Evolutionary conservation across 805 yeast species (phyloP).

Genomic region (Candida peoriensis): DNA sequence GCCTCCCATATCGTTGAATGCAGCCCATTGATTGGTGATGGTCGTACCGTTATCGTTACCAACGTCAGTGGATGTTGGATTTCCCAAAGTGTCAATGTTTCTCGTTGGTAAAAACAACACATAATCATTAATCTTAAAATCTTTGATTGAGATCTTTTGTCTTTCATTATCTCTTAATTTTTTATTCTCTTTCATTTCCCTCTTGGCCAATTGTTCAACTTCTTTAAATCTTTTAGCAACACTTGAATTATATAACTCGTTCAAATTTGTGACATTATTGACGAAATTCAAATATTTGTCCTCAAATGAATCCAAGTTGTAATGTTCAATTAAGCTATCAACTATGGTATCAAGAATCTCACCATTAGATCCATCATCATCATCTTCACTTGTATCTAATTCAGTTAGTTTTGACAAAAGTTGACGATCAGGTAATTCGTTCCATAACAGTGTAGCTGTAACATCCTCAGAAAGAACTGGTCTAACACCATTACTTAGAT

Average conservation of each 20-base stretch:
- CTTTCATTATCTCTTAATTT: slow-evolving; percentile 41
- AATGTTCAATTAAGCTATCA: slow-evolving; percentile 14
- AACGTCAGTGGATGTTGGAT: background rate
- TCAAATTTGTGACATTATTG: slow-evolving; percentile 23
- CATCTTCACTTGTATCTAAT: slow-evolving; percentile 5
- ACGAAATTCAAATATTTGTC: slow-evolving; percentile 21
- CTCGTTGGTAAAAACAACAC: slow-evolving; percentile 80
- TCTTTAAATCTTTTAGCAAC: slow-evolving; percentile 78
- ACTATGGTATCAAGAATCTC: slow-evolving; percentile 15
- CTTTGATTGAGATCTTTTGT: slow-evolving; percentile 57
- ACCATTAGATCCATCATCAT: slow-evolving; percentile 4
- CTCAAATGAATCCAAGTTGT: slow-evolving; percentile 22
- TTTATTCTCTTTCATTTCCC: slow-evolving; percentile 68
- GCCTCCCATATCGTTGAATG: slow-evolving; percentile 78
- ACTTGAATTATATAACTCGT: slow-evolving; percentile 30
- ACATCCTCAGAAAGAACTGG: slow-evolving; percentile 33
- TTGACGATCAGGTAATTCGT: slow-evolving; percentile 27
- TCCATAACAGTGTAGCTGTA: slow-evolving; percentile 42
- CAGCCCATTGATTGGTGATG: slow-evolving; percentile 61
- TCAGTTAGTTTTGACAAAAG: slow-evolving; percentile 9
- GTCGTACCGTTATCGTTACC: slow-evolving; percentile 2
- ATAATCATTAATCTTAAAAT: slow-evolving; percentile 69
- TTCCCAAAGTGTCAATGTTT: slow-evolving; percentile 11
- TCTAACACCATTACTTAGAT: slow-evolving; percentile 36
- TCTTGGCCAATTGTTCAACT: slow-evolving; percentile 85